Evolutionary conservation across 352 stramenopile genomes (phyloP).

Genomic region (Phytophthora kernoviae): DNA sequence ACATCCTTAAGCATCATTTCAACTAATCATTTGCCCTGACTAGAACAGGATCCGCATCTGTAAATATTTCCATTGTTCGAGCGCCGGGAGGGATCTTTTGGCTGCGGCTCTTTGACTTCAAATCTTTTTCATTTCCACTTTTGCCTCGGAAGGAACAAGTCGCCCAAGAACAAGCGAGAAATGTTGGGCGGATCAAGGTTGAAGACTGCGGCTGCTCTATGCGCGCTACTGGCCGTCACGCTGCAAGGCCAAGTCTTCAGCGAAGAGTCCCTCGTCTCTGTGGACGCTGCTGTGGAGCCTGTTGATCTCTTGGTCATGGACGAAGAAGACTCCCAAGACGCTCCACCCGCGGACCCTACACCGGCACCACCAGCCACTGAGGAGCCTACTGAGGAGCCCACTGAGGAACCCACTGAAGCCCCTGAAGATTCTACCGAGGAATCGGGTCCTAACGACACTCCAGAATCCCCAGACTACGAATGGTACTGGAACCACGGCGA

Average conservation of each 20-base stretch:
- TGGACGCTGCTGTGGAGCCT: not conserved
- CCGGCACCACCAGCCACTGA: constrained; percentile 7
- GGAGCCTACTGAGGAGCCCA: no score
- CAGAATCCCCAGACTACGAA: constrained; percentile 37
- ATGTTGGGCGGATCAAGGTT: constrained; percentile 29
- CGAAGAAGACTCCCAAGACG: constrained; percentile 13
- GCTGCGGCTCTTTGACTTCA: not conserved
- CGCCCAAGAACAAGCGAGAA: not conserved
- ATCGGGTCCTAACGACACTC: constrained; percentile 24
- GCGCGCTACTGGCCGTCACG: constrained; percentile 23
- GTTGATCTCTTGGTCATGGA: constrained; percentile 12
- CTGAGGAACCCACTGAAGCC: no score
- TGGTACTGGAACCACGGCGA: constrained; percentile 76
- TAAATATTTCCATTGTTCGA: constrained; percentile 5
- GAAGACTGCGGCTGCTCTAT: constrained; percentile 25
- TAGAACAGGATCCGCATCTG: constrained; percentile 17
- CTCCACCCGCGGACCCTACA: constrained; percentile 10
- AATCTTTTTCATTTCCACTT: constrained; percentile 24
- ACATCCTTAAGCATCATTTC: not conserved
- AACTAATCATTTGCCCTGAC: constrained; percentile 3
- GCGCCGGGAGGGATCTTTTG: not conserved
- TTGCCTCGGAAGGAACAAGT: constrained; percentile 16
- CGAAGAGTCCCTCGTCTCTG: not conserved
- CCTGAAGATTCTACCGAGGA: constrained; percentile 4
- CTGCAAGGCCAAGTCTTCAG: constrained; percentile 17